phyloP scores from a whole-genome alignment of 108 stramenopile genomes.

The Skeletonema potamos region DNA sequence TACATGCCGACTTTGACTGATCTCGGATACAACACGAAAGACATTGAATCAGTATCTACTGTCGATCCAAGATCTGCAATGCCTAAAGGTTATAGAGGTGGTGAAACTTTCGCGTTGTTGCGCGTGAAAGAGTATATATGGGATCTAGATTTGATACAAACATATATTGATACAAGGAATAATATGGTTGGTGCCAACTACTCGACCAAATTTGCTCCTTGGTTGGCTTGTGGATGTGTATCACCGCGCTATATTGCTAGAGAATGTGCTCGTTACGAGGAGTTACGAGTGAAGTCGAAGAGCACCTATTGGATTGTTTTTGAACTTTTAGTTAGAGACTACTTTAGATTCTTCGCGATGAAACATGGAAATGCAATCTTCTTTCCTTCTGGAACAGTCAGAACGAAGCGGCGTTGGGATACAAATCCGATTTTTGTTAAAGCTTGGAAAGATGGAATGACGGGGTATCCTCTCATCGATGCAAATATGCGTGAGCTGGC shows the following conservation, averaged over 20 bases:
- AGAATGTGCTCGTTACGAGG: conserved; percentile 78
- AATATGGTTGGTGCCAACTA: conserved; percentile 89
- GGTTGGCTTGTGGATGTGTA: conserved; percentile 87
- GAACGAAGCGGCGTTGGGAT: conserved; percentile 30
- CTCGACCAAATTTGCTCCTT: conserved; percentile 89
- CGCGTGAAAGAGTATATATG: conserved; percentile 83
- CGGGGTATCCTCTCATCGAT: conserved; percentile 87
- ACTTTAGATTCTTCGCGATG: conserved; percentile 74
- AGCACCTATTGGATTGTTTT: conserved; percentile 94
- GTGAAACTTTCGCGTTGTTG: conserved; percentile 78
- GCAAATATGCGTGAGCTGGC: conserved; percentile 94
- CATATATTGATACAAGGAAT: conserved; percentile 92
- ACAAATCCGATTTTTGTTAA: conserved; percentile 39
- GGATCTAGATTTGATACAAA: conserved; percentile 71
- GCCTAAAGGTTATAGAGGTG: conserved; percentile 64
- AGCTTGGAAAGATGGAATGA: conserved; percentile 70
- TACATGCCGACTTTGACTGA: conserved; percentile 55
- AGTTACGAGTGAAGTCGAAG: conserved; percentile 79
- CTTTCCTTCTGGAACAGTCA: conserved; percentile 60
- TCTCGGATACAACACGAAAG: conserved; percentile 58
- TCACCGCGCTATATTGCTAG: conserved; percentile 73
- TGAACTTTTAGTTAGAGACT: conserved; percentile 91
- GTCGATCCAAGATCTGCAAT: conserved; percentile 63
- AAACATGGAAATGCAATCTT: conserved; percentile 83
- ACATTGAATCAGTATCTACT: conserved; percentile 33